Evolutionary conservation across 768 basidiomycete species (phyloP).

Genomic region (Calocybe gangraenosa): DNA sequence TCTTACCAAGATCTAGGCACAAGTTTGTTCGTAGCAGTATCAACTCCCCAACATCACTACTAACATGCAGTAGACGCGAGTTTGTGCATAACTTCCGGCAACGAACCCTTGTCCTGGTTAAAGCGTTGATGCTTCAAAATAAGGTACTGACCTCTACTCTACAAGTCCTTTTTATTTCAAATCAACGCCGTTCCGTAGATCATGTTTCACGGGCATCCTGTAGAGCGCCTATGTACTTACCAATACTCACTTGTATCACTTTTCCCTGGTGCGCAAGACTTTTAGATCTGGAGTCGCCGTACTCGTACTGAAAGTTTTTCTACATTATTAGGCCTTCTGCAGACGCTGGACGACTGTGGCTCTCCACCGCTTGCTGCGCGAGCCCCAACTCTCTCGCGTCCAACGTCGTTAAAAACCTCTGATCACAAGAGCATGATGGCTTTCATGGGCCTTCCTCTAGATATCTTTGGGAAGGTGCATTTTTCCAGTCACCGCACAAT

Average conservation of each 20-base stretch:
- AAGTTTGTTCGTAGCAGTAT: slow-evolving; percentile 46
- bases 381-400: slow-evolving; percentile 51
- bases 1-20: slow-evolving; percentile 44
- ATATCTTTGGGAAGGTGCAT: slow-evolving; percentile 84
- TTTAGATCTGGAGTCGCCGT: neutral
- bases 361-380: slow-evolving; percentile 76
- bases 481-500: neutral
- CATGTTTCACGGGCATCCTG: slow-evolving; percentile 95
- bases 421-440: slow-evolving; percentile 89
- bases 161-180: too few species aligned
- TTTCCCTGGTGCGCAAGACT: slow-evolving; percentile 67
- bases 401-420: slow-evolving; percentile 81
- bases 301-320: neutral
- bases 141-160: slow-evolving; percentile 41
- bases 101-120: slow-evolving; percentile 88
- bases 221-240: slow-evolving; percentile 93
- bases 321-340: slow-evolving; percentile 61
- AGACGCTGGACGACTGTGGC: slow-evolving; percentile 88
- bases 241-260: slow-evolving; percentile 97
- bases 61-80: slow-evolving; percentile 59
- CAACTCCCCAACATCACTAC: neutral
- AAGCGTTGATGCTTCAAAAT: slow-evolving; percentile 91
- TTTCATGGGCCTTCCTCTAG: slow-evolving; percentile 90
- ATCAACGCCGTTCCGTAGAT: slow-evolving; percentile 46
- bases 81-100: slow-evolving; percentile 93